A percentile compares a stretch with the other conserved stretches of the same genome.
These are phyloP conservation scores for Cryptococcus hybrid DNA, from an alignment of 1,284 basidiomycete species.

Conservation along the genomic window DNA sequence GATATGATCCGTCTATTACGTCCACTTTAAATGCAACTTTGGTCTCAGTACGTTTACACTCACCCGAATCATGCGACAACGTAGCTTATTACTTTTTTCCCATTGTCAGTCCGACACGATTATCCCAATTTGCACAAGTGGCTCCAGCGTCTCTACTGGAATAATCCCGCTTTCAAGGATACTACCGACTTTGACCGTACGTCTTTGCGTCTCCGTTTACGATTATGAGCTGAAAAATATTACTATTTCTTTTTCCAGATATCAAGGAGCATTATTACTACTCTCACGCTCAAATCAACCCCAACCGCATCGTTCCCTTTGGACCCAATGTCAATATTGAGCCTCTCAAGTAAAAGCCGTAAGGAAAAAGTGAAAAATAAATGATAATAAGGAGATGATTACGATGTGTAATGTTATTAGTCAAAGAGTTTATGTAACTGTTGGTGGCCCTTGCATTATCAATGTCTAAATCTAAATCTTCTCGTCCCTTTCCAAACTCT, in stretches of 20 bases:
- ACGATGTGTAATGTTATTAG: no score
- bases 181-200: slow-evolving; percentile 73
- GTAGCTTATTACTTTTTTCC: not conserved
- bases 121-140: slow-evolving; percentile 80
- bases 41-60: slow-evolving; percentile 53
- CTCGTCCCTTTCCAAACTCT: slow-evolving; percentile 1
- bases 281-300: slow-evolving; percentile 61
- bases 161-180: slow-evolving; percentile 78
- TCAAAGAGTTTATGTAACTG: no score
- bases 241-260: slow-evolving; percentile 51
- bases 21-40: slow-evolving; percentile 93
- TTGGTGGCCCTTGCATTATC: no score
- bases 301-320: slow-evolving; percentile 67
- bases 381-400: no score
- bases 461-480: no score
- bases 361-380: no score
- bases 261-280: slow-evolving; percentile 81
- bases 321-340: slow-evolving; percentile 71
- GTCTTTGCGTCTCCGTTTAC: slow-evolving; percentile 8
- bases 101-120: slow-evolving; percentile 55
- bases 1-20: slow-evolving; percentile 82
- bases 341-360: slow-evolving; percentile 51
- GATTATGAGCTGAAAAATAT: no score
- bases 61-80: not conserved
- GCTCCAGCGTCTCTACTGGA: slow-evolving; percentile 91